Evolutionary conservation across 148 eudicot species (phyloP).

Genomic region (Vaccinium corymbosum): DNA sequence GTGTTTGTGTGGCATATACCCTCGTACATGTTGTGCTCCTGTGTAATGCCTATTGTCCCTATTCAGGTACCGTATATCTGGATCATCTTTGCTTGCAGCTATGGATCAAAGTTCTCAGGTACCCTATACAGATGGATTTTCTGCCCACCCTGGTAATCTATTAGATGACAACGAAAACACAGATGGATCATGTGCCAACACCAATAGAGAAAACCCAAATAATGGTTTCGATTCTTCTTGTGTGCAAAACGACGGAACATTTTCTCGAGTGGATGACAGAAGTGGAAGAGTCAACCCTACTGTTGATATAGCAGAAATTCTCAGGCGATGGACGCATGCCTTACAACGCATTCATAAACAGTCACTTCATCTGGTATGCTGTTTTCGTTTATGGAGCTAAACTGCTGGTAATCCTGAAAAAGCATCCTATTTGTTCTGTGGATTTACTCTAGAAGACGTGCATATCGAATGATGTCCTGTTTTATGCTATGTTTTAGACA

Average conservation of each 20-base stretch:
- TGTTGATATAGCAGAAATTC: constrained; percentile 93
- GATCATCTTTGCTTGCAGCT: constrained; percentile 90
- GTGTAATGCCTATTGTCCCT: constrained; percentile 4
- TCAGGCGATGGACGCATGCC: constrained; percentile 99
- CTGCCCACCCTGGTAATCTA: constrained; percentile 43
- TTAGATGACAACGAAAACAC: constrained; percentile 45
- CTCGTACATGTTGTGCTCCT: constrained; percentile 13
- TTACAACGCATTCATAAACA: constrained; percentile 93
- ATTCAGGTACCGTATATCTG: constrained; percentile 94
- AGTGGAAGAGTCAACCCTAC: constrained; percentile 73
- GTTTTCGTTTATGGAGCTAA: not conserved
- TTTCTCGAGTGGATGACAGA: constrained; percentile 64
- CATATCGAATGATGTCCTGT: no score
- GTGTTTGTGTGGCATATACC: constrained; percentile 10
- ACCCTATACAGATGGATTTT: constrained; percentile 24
- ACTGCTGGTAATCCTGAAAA: not conserved
- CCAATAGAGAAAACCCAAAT: constrained; percentile 43
- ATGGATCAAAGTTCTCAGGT: constrained; percentile 88
- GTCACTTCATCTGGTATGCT: constrained; percentile 77
- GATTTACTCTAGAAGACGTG: no score
- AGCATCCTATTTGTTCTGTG: not conserved
- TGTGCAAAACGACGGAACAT: constrained; percentile 43
- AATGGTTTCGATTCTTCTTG: constrained; percentile 36
- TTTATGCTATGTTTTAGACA: no score
- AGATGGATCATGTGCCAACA: constrained; percentile 45